Evolutionary conservation across 1,284 basidiomycete genomes (phyloP).

Genomic region (Phellinidium pouzarii): DNA sequence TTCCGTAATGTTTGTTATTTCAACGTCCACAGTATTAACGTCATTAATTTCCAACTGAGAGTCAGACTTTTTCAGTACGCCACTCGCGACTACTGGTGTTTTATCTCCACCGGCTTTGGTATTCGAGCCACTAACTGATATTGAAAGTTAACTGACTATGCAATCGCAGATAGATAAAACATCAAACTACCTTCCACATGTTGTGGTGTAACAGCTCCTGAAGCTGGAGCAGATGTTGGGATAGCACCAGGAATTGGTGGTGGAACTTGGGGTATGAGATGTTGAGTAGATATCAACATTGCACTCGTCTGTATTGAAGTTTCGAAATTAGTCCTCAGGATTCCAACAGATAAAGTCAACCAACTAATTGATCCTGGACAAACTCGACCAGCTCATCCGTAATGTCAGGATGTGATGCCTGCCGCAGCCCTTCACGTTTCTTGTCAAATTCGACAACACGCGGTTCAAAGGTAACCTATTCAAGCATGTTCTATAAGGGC

Average conservation of each 20-base stretch:
- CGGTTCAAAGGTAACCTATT: slow-evolving; percentile 87
- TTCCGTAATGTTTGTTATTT: slow-evolving; percentile 8
- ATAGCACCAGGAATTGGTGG: slow-evolving; percentile 6
- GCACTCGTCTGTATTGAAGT: slow-evolving; percentile 56
- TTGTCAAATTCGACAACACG: slow-evolving; percentile 84
- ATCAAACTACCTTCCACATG: slow-evolving; percentile 3
- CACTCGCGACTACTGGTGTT: not conserved
- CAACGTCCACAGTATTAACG: slow-evolving; percentile 7
- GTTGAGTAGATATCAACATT: slow-evolving; percentile 82
- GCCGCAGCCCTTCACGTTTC: slow-evolving; percentile 51
- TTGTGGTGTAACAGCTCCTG: slow-evolving; percentile 13
- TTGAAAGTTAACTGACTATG: not conserved
- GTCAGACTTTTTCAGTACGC: slow-evolving; percentile 7
- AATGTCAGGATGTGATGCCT: slow-evolving; percentile 46
- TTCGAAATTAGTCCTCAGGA: slow-evolving; percentile 1
- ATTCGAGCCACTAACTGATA: not conserved
- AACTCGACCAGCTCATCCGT: slow-evolving; percentile 71
- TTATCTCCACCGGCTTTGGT: slow-evolving; percentile 2
- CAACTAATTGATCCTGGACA: slow-evolving; percentile 54
- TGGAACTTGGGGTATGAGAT: slow-evolving; percentile 50
- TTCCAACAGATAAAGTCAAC: slow-evolving; percentile 23
- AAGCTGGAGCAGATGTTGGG: slow-evolving; percentile 5
- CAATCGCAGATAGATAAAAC: not conserved
- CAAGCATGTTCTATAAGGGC: not conserved
- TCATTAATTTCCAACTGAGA: slow-evolving; percentile 8